phyloP scores from a whole-genome alignment of 2,329 filamentous ascomycete species.

The Dendrostoma leiphaemia region DNA sequence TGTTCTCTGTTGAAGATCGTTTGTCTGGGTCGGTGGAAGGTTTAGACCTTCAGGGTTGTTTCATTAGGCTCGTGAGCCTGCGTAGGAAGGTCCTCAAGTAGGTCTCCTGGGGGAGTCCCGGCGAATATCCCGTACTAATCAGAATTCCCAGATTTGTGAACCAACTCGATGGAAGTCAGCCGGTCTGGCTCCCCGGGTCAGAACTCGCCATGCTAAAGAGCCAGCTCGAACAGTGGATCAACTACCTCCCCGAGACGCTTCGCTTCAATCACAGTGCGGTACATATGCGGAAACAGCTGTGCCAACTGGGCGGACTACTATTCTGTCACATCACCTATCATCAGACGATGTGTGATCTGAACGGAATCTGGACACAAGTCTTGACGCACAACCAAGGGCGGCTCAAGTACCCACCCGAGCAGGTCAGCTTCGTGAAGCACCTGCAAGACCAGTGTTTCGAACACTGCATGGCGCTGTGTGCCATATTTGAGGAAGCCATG shows the following conservation, averaged over 20 bases:
- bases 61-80: conserved; percentile 18
- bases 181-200: conserved; percentile 13
- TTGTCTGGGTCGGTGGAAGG: conserved; percentile 1
- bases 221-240: conserved; percentile 12
- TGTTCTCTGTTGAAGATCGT: conserved; percentile 4
- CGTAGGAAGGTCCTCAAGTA: conserved; percentile 17
- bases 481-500: conserved; percentile 23
- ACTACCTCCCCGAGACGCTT: conserved; percentile 14
- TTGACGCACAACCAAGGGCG: background rate
- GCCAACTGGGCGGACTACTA: conserved; percentile 18
- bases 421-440: conserved; percentile 19
- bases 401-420: conserved; percentile 20
- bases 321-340: conserved; percentile 20
- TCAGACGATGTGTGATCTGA: conserved; percentile 19
- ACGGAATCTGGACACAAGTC: conserved; percentile 10
- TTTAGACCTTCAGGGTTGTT: conserved; percentile 16
- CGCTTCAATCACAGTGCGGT: conserved; percentile 14
- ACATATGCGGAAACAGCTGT: conserved; percentile 16
- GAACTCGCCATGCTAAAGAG: conserved; percentile 12
- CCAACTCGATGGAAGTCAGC: conserved; percentile 7
- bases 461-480: conserved; percentile 24
- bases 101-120: background rate
- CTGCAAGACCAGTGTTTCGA: conserved; percentile 25
- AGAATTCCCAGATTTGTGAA: conserved; percentile 13
- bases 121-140: background rate